Evolutionary conservation across 768 basidiomycete species (phyloP).

Genomic region (Mycena rebaudengoi): DNA sequence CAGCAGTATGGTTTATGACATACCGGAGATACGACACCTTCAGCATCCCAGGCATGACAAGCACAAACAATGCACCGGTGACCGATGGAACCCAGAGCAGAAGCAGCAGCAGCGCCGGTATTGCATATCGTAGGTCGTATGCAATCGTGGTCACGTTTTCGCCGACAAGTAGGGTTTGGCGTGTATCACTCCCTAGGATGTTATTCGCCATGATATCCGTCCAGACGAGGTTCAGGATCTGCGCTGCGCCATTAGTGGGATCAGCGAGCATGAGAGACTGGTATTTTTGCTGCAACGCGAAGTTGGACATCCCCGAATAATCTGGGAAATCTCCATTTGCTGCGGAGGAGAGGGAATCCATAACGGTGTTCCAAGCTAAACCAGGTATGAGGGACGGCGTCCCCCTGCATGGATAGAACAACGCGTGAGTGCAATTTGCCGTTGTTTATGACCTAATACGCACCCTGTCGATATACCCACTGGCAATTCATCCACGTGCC

Average conservation of each 20-base stretch:
- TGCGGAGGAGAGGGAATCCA: too few species aligned
- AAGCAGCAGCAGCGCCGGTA: slow-evolving; percentile 21
- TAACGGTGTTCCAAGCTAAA: slow-evolving; percentile 11
- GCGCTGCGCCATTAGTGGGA: slow-evolving; percentile 13
- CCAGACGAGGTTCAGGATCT: slow-evolving; percentile 28
- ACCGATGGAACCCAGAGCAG: slow-evolving; percentile 23
- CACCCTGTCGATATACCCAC: slow-evolving; percentile 5
- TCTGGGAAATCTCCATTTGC: too few species aligned
- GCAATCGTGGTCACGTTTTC: slow-evolving; percentile 8
- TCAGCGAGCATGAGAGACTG: slow-evolving; percentile 24
- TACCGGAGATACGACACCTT: slow-evolving; percentile 16
- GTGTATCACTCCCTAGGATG: slow-evolving; percentile 16
- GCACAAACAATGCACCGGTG: slow-evolving; percentile 9
- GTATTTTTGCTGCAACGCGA: slow-evolving; percentile 18
- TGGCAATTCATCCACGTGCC: slow-evolving; percentile 16
- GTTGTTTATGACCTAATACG: too few species aligned
- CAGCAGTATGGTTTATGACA: slow-evolving; percentile 30
- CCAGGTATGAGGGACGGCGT: slow-evolving; percentile 7
- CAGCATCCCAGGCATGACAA: slow-evolving; percentile 15
- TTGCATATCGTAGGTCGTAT: slow-evolving; percentile 24
- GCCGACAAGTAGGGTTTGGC: slow-evolving; percentile 5
- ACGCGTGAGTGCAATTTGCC: too few species aligned
- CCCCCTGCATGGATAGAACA: too few species aligned
- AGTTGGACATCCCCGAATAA: too few species aligned
- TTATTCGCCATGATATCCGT: slow-evolving; percentile 30